Percentiles rank a stretch among this genome's conserved stretches.
phyloP scores from a whole-genome alignment of 148 eudicot species.

The Vaccinium corymbosum region DNA sequence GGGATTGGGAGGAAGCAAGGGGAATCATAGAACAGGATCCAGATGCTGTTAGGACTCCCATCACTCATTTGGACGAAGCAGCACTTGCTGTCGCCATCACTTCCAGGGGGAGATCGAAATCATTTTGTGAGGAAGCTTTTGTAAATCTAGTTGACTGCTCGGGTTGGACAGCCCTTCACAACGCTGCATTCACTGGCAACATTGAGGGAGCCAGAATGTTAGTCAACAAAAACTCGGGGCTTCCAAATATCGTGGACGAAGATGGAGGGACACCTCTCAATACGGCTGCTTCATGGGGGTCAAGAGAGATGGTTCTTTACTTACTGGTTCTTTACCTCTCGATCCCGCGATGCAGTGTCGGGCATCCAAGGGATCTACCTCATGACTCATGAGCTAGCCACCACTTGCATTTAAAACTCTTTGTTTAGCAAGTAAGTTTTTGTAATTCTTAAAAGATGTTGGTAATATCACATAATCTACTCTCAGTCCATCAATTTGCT shows the following conservation, averaged over 20 bases:
- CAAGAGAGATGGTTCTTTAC: background rate
- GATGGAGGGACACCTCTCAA: background rate
- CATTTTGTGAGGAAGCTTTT: background rate
- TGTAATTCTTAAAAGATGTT: no score
- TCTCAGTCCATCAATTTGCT: no score
- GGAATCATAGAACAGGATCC: background rate
- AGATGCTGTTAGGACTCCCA: background rate
- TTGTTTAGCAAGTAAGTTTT: no score
- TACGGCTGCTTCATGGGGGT: background rate
- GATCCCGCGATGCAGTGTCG: no score
- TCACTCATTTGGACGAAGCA: background rate
- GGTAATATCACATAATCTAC: no score
- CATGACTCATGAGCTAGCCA: no score
- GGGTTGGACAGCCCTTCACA: background rate
- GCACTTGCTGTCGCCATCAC: background rate
- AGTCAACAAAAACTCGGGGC: background rate
- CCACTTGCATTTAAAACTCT: no score
- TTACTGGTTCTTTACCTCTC: no score
- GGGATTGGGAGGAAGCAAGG: background rate
- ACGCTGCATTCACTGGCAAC: background rate
- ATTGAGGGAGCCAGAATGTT: slow-evolving; percentile 5
- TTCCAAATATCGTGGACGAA: background rate
- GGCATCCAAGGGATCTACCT: no score
- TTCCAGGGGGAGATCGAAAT: background rate
- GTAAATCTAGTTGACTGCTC: fast-evolving